Percentiles rank a stretch among this genome's conserved stretches.
Conservation (phyloP, 2,329 filamentous ascomycete species). For the Tolypocladium pustulatum region DNA sequence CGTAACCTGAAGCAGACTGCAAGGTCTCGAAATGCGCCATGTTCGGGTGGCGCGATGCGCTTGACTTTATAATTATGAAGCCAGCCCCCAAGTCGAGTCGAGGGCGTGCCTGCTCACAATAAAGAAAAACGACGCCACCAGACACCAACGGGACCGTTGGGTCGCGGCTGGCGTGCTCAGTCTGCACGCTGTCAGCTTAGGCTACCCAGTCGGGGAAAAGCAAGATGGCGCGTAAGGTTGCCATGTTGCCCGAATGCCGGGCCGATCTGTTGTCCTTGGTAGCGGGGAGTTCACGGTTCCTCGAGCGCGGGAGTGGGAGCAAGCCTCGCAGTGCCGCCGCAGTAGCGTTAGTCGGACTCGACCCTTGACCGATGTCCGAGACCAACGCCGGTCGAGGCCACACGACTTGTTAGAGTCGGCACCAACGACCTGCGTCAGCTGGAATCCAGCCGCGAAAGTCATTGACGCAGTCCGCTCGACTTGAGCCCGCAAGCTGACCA, state of each 20-base stretch:
- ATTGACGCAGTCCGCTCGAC: too few relatives aligned
- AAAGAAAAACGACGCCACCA: too few relatives aligned
- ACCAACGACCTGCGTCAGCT: too few relatives aligned
- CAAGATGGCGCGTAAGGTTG: neutral
- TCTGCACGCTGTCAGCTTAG: neutral
- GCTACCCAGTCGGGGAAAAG: neutral
- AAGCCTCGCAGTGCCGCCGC: too few relatives aligned
- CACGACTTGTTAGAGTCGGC: too few relatives aligned
- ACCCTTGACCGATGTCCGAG: conserved; percentile 19
- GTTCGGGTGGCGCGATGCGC: neutral
- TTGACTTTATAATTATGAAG: neutral
- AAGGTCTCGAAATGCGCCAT: neutral
- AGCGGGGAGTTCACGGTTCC: too few relatives aligned
- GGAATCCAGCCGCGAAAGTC: too few relatives aligned
- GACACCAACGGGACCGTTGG: neutral
- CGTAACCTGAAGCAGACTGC: neutral
- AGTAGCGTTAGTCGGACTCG: conserved; percentile 9
- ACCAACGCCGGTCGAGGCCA: too few relatives aligned
- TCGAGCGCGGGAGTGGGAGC: too few relatives aligned
- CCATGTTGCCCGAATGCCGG: neutral
- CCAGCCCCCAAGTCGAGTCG: too few relatives aligned
- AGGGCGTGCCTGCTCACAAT: neutral
- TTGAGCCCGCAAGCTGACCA: too few relatives aligned
- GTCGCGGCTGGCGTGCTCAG: too few relatives aligned
- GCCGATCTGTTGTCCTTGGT: neutral